These are phyloP conservation scores for Gymnopilus junonius DNA, from an alignment of 768 basidiomycete genomes.

Conservation along the genomic window DNA sequence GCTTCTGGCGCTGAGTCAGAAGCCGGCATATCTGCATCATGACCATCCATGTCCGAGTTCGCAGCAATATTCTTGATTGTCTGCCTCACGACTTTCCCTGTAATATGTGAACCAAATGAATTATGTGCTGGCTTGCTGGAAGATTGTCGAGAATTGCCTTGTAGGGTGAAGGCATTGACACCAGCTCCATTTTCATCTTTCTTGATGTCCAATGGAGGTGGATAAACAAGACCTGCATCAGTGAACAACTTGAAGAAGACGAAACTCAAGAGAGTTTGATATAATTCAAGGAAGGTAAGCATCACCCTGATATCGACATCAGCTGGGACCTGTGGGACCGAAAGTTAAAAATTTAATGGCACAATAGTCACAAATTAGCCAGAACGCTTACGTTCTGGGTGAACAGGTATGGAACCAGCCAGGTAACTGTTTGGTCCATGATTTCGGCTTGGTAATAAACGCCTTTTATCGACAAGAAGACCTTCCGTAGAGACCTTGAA, in stretches of 20 bases:
- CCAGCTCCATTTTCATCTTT: slow-evolving; percentile 89
- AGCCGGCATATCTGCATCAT: slow-evolving; percentile 42
- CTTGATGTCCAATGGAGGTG: slow-evolving; percentile 84
- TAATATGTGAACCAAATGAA: slow-evolving; percentile 50
- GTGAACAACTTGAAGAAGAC: slow-evolving; percentile 98
- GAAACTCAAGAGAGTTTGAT: slow-evolving; percentile 95
- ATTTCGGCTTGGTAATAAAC: slow-evolving; percentile 97
- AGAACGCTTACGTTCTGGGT: slow-evolving; percentile 78
- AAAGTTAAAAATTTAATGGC: slow-evolving; percentile 12
- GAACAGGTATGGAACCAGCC: slow-evolving; percentile 98
- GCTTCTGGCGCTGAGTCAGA: slow-evolving; percentile 38
- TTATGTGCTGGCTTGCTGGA: slow-evolving; percentile 54
- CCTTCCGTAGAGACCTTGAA: slow-evolving; percentile 80
- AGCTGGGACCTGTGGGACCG: slow-evolving; percentile 69
- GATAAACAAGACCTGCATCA: slow-evolving; percentile 91
- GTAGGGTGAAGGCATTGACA: slow-evolving; percentile 83
- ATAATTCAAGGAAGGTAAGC: slow-evolving; percentile 96
- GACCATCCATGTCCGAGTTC: slow-evolving; percentile 30
- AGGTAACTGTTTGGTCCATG: slow-evolving; percentile 90
- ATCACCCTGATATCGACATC: slow-evolving; percentile 99
- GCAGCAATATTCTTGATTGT: slow-evolving; percentile 60
- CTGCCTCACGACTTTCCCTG: slow-evolving; percentile 59
- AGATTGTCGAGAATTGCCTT: slow-evolving; percentile 44
- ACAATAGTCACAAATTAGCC: background rate
- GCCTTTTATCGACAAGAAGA: slow-evolving; percentile 96